Base-by-base conservation (phyloP, 2,329 filamentous ascomycete genomes). In the Lasiodiplodia sp. region DNA sequence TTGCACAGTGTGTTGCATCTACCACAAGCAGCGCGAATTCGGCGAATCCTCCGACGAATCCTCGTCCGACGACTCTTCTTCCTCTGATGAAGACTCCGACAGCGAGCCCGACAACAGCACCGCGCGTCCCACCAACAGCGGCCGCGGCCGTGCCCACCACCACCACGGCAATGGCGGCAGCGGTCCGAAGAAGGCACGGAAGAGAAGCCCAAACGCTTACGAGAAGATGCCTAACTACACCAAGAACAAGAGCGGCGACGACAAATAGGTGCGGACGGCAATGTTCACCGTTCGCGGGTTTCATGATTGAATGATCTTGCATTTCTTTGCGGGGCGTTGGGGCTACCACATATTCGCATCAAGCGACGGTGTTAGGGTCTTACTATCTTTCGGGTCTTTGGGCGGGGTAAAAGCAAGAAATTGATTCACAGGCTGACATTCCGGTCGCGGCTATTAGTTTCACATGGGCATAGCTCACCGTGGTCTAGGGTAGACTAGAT, bases 1-100 rank as follows among this genome's bases (percentile, higher is more conserved):
- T 57, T 10, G 6, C 14, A 10, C 63, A 97, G 96, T 98, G n/a
- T 99, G 96, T 86, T 99, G 96, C 80, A 99, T 99, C 80, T 99
- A 97, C 82, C 95, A 97, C 83, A 92, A 92, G 70, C 90, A 93
- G 7, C 92, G 91, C 73, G 77, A 75, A 44, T 75, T 76, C 18
- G 78, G 92, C 77, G 95, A 98, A 79, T 77, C 75, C 44, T 75
- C 76, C 16, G 78, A 92, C 78, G 95, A 98, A 79, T 96, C 92
- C 38, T 94, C 91, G 72, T 88, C 89, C 72, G 88, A 91, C 69
- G 87, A 84, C 16, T 86, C 85, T 25, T 89, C 88, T 16, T 84
- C 81, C 8, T 34, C 31, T 34, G 84, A 83, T 7, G 84, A 85
- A 38, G 80, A 81, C 51, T 87, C 85, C 0, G 87, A 89, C 70